Base-by-base conservation (phyloP, 371 early-diverging fungal species). In the Phascolomyces articulosus region DNA sequence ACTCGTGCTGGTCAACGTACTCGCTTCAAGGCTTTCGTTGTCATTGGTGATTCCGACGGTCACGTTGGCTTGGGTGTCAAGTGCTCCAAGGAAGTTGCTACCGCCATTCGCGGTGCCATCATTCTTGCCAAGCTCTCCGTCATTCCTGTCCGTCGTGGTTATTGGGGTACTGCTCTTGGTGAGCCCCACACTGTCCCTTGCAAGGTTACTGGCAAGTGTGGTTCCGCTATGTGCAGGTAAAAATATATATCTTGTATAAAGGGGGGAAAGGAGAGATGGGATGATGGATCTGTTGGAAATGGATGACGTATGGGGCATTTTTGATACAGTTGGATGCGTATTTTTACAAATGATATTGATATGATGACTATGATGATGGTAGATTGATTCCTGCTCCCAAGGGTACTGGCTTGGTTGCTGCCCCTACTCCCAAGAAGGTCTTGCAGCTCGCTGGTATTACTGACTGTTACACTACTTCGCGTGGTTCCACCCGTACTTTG, bases 1-100 rank as follows among this genome's bases (percentile, higher is more conserved):
- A 99, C 99, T 74, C 95, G 96, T 81, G 99, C 99, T 70, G 99
- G 99, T 89, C 99, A 99, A 89, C 95, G 98, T 77, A 99, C 99
- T 73, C 95, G 98, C 73, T 99, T 99, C 92, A 99, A 99, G 93
- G 99, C 97, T 72, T 97, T 98, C 77, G 98, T 98, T 64, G 94
- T 96, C 87, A 94, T 99, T 78, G 99, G 99, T 85, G 98, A 99
- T 90, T 87, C 84, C 62, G 87, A 96, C 77, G 98, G 99, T 67
- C 98, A 98, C 87, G 96, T 99, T 77, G 99, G 99, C 85, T 90
- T 99, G 66, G 99, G 99, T 83, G 96, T 97, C 82, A 99, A 98
- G 91, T 96, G 98, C 89, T 92, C 98, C 78, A 98, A 98, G 93
- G 99, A 99, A 87, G 97, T 98, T 49, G 97, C 98, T 77, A 93